phyloP scores from a whole-genome alignment of 1,284 basidiomycete genomes.

The Jaminaea rosea region DNA sequence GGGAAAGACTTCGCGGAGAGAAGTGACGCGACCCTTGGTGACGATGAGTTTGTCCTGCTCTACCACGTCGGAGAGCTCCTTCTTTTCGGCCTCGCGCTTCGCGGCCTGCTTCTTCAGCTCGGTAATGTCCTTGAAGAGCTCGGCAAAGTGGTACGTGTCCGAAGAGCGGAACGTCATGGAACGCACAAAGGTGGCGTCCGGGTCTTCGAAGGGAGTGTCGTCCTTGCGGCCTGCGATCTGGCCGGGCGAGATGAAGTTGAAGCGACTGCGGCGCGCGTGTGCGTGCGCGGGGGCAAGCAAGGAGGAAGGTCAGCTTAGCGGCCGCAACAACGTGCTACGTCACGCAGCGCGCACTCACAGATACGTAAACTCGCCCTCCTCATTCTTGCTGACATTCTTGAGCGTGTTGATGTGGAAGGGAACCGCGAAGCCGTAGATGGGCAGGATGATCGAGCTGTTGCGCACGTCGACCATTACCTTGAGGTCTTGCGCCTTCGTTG shows the following conservation, averaged over 20 bases:
- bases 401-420: constrained; percentile 98
- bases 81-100: constrained; percentile 93
- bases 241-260: constrained; percentile 98
- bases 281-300: no score
- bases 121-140: constrained; percentile 81
- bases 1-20: constrained; percentile 81
- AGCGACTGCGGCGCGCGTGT: no score
- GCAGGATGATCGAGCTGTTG: constrained; percentile 78
- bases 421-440: constrained; percentile 88
- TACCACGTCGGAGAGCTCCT: constrained; percentile 94
- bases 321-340: no score
- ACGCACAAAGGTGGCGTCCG: constrained; percentile 90
- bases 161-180: constrained; percentile 87
- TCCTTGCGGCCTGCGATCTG: constrained; percentile 98
- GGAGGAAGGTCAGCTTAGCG: no score
- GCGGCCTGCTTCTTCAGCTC: constrained; percentile 93
- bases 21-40: constrained; percentile 38
- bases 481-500: constrained; percentile 50
- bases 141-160: constrained; percentile 79
- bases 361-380: constrained; percentile 89
- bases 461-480: constrained; percentile 87
- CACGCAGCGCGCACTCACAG: no score
- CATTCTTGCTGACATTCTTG: constrained; percentile 94
- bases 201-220: constrained; percentile 97
- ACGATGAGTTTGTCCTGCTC: constrained; percentile 66